Percentiles rank a stretch among this genome's conserved stretches.
Conservation (phyloP, 345 rosid genomes). For the Acer saccharum region DNA sequence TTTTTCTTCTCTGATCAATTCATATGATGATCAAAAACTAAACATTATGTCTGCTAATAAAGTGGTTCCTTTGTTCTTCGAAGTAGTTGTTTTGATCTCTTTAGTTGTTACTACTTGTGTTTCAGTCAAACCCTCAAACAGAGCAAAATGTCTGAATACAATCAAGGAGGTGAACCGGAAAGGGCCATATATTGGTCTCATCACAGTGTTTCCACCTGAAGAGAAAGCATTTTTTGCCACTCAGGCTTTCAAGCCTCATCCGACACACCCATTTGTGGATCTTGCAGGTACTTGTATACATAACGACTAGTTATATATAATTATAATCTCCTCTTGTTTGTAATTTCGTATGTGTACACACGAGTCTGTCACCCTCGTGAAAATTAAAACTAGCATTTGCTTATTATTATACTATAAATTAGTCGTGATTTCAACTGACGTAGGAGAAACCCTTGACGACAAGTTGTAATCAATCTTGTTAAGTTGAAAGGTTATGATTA, state of each 20-base stretch:
- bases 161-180: slow-evolving; percentile 36
- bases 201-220: slow-evolving; percentile 48
- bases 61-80: slow-evolving; percentile 5
- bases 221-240: slow-evolving; percentile 40
- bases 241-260: slow-evolving; percentile 37
- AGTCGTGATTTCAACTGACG: too few species aligned
- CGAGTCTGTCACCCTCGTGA: too few species aligned
- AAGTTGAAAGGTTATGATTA: too few species aligned
- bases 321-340: too few species aligned
- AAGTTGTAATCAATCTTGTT: too few species aligned
- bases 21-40: too few species aligned
- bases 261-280: slow-evolving; percentile 38
- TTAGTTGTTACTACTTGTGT: slow-evolving; percentile 12
- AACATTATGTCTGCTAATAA: slow-evolving; percentile 14
- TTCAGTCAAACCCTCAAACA: slow-evolving; percentile 22
- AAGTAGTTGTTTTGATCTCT: background rate
- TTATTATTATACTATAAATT: too few species aligned
- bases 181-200: slow-evolving; percentile 52
- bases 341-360: too few species aligned
- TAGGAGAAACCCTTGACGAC: too few species aligned
- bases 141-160: slow-evolving; percentile 11
- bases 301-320: too few species aligned
- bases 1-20: too few species aligned
- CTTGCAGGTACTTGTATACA: slow-evolving; percentile 38
- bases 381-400: too few species aligned